Base-by-base conservation (phyloP, 2,329 filamentous ascomycete species). In the Cercospora nicotianae region DNA sequence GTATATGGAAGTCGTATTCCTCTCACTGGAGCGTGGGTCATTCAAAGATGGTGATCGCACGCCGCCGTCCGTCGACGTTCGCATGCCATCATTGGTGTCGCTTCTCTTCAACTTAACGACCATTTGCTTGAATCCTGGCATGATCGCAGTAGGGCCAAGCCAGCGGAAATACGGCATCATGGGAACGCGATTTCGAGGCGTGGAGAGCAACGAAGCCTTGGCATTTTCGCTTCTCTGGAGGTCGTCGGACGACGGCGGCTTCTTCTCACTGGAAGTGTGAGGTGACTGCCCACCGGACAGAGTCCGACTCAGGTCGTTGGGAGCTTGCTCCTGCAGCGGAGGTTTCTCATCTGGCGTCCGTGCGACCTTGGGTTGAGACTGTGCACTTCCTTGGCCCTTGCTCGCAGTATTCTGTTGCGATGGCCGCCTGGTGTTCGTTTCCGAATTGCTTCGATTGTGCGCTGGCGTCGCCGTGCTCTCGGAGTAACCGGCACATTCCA, bases 91-190 rank as follows among this genome's bases (percentile, higher is more conserved):
- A 63, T 88, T 89, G 26, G 85, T 85, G 26, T 88, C 85, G 67
- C 88, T 83, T 68, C 90, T 89, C 67, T 89, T 86, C 31, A 94
- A 87, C 64, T 90, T 89, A 67, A 91, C 89, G 28, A 96, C 91
- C 92, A 96, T 96, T 78, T 96, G 92, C 79, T 96, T 96, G 81
- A 93, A 96, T 23, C 93, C 93, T 1, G 93, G 93, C 63, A 95
- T 92, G 75, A 96, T 96, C 70, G 93, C 93, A 0, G 93, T 96
- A 0, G 92, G 92, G 0, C 93, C 93, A 77, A 96, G 95, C 79
- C 95, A 96, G 68, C 93, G 86, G 75, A 96, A 96, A 77, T 95
- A 97, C 0, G 93, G 93, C 70, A 96, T 91, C 53, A 58, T 58
- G 26, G 53, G 53, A 28, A 58, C 53, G 64, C 90, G 86, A 75